Evolutionary conservation across 495 filamentous ascomycete genomes (phyloP), one percentile per base, ranked within the genome.

Genomic region (Sphaerosporella brunnea): DNA sequence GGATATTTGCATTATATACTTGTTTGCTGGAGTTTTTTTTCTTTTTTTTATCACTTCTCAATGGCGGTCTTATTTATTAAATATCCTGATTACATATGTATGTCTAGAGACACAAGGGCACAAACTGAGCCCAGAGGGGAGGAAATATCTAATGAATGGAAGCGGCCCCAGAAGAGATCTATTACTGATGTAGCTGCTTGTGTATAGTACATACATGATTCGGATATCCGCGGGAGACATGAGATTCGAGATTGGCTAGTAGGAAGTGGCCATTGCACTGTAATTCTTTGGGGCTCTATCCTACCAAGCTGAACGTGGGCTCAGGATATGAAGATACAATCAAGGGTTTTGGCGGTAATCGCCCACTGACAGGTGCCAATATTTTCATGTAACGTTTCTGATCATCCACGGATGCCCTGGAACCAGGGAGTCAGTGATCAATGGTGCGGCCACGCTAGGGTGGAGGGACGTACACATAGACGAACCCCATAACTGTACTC

Each of bases 401-500:
- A 40, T 78, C 79, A 53, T 99, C 88, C 5, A 96, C 86, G 41
- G 55, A 59, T 46, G 56, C 51, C 32, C 56, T 59, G 7, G 90
- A 82, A n/a, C n/a, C n/a, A n/a, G n/a, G n/a, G 0, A 80, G 74
- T 34, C 45, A 7, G 2, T 34, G 2, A 18, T 53, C 13, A 21
- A 1, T 36, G 25, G 9, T 19, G 24, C 15, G 16, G 18, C 15
- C 30, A 13, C 9, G 28, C 15, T n/a, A n/a, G 26, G 11, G 21
- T 4, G 20, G 23, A 30, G 18, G 23, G n/a, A 37, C 53, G 19
- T 51, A 61, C 25, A 99, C 78, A 59, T 92, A 93, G 30, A 94
- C 72, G 63, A 92, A 96, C 4, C 90, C 90, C 69, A 92, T 79
- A 16, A 95, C 77, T 34, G 79, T 84, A 0, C 87, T 78, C 53